Conservation (phyloP, 2,329 filamentous ascomycete species). For the Chaetomiaceae sp. region DNA sequence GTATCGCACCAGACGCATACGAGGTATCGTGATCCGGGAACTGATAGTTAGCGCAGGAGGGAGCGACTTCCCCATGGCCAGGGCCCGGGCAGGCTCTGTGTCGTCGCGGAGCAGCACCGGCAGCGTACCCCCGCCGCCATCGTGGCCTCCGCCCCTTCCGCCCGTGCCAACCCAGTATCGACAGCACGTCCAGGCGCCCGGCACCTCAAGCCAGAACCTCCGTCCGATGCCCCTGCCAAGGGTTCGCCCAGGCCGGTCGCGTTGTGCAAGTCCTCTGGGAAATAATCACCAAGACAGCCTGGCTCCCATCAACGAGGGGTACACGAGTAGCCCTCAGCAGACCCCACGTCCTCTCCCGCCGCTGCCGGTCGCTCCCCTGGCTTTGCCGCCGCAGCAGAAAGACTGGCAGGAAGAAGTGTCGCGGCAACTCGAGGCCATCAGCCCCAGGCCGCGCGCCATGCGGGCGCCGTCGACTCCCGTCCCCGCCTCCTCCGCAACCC, state of each 20-base stretch:
- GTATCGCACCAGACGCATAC: not conserved
- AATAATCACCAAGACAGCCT: not conserved
- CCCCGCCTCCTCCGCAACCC: no score
- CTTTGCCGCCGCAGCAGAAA: no score
- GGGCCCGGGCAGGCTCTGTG: not conserved
- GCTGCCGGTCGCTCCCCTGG: no score
- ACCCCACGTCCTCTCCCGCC: no score
- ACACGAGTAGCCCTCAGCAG: no score
- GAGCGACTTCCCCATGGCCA: constrained; percentile 10
- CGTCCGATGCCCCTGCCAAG: not conserved
- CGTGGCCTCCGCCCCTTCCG: not conserved
- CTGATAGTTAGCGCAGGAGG: constrained; percentile 3
- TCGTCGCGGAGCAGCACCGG: not conserved
- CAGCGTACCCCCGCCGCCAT: not conserved
- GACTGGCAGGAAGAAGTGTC: no score
- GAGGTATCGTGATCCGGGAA: not conserved
- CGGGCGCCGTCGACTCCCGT: no score
- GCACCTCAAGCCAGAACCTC: not conserved
- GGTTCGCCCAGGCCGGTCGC: not conserved
- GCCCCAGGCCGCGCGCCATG: no score
- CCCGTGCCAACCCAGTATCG: not conserved
- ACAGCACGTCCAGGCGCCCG: not conserved
- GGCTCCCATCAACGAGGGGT: no score
- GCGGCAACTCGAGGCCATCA: no score
- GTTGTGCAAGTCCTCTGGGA: not conserved